A percentile compares a stretch with the other conserved stretches of the same genome.
Evolutionary conservation across 1,284 basidiomycete species (phyloP).

Genomic region (Lentinus polychrous): DNA sequence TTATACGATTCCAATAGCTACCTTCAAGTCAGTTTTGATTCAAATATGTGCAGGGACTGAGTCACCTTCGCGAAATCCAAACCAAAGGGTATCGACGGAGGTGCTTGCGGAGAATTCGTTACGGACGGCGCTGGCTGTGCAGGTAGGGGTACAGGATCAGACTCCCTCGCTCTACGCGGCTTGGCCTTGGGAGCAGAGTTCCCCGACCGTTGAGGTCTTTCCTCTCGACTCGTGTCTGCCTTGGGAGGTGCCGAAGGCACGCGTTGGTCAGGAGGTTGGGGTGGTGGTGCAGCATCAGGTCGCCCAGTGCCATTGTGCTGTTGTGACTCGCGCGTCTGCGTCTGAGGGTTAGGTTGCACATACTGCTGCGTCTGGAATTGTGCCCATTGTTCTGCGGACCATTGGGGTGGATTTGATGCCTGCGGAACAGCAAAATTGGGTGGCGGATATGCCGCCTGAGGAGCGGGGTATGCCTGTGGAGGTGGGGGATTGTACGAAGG

Average conservation of each 20-base stretch:
- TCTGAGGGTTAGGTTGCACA: slow-evolving; percentile 19
- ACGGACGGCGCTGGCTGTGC: slow-evolving; percentile 14
- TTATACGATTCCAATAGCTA: slow-evolving; percentile 43
- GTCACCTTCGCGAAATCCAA: slow-evolving; percentile 51
- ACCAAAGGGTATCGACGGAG: slow-evolving; percentile 10
- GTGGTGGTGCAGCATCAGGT: slow-evolving; percentile 17
- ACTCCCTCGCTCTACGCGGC: slow-evolving; percentile 20
- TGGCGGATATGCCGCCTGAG: slow-evolving; percentile 23
- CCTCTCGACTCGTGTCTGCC: slow-evolving; percentile 24
- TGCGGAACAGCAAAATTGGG: slow-evolving; percentile 25
- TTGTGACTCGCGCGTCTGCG: slow-evolving; percentile 19
- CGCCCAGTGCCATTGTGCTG: slow-evolving; percentile 29
- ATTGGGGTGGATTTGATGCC: slow-evolving; percentile 26
- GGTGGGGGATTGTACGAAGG: slow-evolving; percentile 24
- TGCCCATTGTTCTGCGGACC: slow-evolving; percentile 25
- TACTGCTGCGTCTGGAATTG: slow-evolving; percentile 16
- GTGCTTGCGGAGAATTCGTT: slow-evolving; percentile 1
- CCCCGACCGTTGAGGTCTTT: slow-evolving; percentile 17
- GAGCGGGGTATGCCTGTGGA: slow-evolving; percentile 18
- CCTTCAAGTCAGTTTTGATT: slow-evolving; percentile 9
- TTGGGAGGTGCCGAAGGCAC: slow-evolving; percentile 20
- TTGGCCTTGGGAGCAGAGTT: slow-evolving; percentile 12
- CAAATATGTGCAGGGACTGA: slow-evolving; percentile 1
- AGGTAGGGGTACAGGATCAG: slow-evolving; percentile 16
- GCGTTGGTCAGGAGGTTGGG: slow-evolving; percentile 16